Evolutionary conservation across 1,139 yeast genomes (phyloP), one percentile per base, ranked within the genome.

Genomic region (Geotrichum histeridarum): DNA sequence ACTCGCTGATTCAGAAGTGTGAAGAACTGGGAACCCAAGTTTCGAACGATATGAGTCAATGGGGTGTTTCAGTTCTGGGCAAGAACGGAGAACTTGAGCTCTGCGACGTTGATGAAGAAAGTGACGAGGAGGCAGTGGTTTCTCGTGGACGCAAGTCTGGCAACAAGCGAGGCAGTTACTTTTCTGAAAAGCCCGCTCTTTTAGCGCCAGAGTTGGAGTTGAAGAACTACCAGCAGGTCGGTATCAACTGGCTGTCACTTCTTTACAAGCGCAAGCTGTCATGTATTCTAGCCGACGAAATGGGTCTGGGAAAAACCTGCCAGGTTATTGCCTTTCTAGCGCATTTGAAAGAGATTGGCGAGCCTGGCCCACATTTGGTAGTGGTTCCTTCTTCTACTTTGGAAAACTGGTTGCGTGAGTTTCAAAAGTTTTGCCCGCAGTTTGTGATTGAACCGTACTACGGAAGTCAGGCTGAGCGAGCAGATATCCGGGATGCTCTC

Each of bases 351-450:
- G 85, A 87, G 61, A 75, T 71, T 43, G 79, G 79, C 6, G 69
- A 64, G 27, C 69, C 72, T 6, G 91, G 93, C 0, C 95, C 95
- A 0, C 95, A 86, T 70, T 70, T 72, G 36, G 72, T 93, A 37
- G 93, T 93, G 48, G 98, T 94, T 18, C 99, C 99, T 1, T 84
- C 98, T 0, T 93, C 99, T 0, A 93, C 99, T 0, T 76, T 93
- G 60, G 99, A 94, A 67, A 93, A 93, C 70, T 93, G 99, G 99
- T 75, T 94, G 60, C 80, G 99, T 69, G 99, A 93, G 69, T 89
- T 94, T 69, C 78, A 82, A 57, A 85, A 90, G 67, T 93, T 93
- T 69, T 86, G 96, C 60, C 99, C 99, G 0, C 49, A 66, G 6
- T 69, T 93, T 51, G 78, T 77, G 18, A 94, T 93, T 14, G 94